Evolutionary conservation across 2,329 filamentous ascomycete genomes (phyloP), one percentile per base, ranked within the genome.

Genomic region (Xylogone sp.): DNA sequence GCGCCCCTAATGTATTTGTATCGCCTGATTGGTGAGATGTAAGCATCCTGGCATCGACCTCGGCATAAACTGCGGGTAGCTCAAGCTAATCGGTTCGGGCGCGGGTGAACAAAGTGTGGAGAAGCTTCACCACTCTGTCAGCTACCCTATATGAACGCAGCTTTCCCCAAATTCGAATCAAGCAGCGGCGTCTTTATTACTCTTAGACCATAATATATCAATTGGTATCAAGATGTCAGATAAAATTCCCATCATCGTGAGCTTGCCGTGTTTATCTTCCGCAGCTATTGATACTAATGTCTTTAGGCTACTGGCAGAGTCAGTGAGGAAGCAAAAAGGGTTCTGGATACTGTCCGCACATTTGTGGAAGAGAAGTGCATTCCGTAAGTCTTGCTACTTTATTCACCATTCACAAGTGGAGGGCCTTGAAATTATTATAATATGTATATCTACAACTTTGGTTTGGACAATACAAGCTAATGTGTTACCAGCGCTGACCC

Each of bases 301-400:
- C 21, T 13, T 6, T 29, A 67, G 65, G 65, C 65, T 18, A 56
- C 49, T 24, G 57, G 60, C 47, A 61, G 78, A 69, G 89, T 97
- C 60, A 95, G 90, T 73, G 90, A 95, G 54, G 79, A 83, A 64
- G 92, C 92, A 48, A 89, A 87, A 74, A 84, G 88, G 77, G 89
- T 87, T 24, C 76, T 97, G 59, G 92, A 97, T 66, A 68, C 90
- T 58, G 89, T 99, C 60, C 90, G 93, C 76, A 90, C 91, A 71
- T 99, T 99, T 65, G 94, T 99, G 62, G 89, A 97, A 68, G 92
- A 96, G 72, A 92, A 96, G 77, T 99, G 88, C 69, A 86, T 91
- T 59, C 88, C 87, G 82, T 85, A 69, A 73, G 81, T 27, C 24
- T 27, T 27, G 24, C n/a, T 27, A 27, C 10, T 27, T 27, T 62